Evolutionary conservation across 2,329 filamentous ascomycete genomes (phyloP), one percentile per base, ranked within the genome.

Genomic region (Paraconiothyrium sp.): DNA sequence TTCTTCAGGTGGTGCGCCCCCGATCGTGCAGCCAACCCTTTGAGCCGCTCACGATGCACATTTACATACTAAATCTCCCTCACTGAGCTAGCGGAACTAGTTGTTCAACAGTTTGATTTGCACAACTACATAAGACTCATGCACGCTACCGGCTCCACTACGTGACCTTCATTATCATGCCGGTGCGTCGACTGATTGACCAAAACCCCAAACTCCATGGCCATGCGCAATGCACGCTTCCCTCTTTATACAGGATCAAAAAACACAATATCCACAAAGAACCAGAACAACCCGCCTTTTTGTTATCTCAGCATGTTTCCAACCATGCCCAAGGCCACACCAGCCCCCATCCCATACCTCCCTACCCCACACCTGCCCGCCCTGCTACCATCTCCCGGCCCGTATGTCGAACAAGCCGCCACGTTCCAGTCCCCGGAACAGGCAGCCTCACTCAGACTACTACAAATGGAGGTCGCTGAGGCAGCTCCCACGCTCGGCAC

Each of bases 371-470:
- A 64, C 39, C 48, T 59, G 43, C 62, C 62, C 30, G 66, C 49
- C 59, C 62, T 68, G 6, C 66, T 68, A 74, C 82, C 69, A 79
- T 76, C 47, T 75, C 72, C 37, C 82, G 70, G 62, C 22, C 73
- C 76, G 67, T 80, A 79, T 37, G 72, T 69, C 34, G 70, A 72
- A 67, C 84, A 86, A 37, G 84, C 82, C 10, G 73, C 78, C 37
- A 83, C 76, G 54, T 81, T 78, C 43, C 86, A 69, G 34, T 43
- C 35, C 20, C 81, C 82, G 64, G 82, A 84, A 64, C 84, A 86
- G 14, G 83, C 84, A 49, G 77, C 59, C 22, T 67, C 63, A 62
- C 83, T 85, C 67, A 79, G 56, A 61, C 76, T 79, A 27, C 66
- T 60, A 54, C 76, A 79, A 34, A 79, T 70, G 34, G 61, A 63